Percentiles rank a stretch among this genome's conserved stretches.
Evolutionary conservation across 768 basidiomycete genomes (phyloP).

Genomic region (Lentinula boryana): DNA sequence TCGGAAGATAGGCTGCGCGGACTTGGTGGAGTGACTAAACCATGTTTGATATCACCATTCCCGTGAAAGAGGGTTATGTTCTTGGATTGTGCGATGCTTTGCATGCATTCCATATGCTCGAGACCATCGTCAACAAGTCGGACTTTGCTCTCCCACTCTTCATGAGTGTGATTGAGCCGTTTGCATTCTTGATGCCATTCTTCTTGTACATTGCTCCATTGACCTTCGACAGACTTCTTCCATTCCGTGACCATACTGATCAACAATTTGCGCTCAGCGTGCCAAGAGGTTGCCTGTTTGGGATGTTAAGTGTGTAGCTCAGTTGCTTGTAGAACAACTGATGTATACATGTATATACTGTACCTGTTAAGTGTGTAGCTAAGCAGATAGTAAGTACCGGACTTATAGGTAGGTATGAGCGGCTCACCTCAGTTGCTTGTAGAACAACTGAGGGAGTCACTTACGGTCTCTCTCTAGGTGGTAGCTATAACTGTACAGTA

Average conservation of each 20-base stretch:
- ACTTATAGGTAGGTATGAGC: too few relatives aligned
- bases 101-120: conserved; percentile 35
- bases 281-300: not conserved
- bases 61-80: conserved; percentile 11
- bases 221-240: conserved; percentile 74
- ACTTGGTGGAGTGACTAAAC: conserved; percentile 71
- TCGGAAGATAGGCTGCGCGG: conserved; percentile 68
- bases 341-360: too few relatives aligned
- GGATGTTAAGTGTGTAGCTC: too few relatives aligned
- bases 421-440: too few relatives aligned
- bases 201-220: conserved; percentile 72
- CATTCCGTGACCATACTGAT: conserved; percentile 58
- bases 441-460: too few relatives aligned
- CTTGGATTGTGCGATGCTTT: conserved; percentile 23
- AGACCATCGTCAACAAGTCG: conserved; percentile 47
- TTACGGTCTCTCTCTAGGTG: too few relatives aligned
- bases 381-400: too few relatives aligned
- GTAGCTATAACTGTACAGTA: too few relatives aligned
- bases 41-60: conserved; percentile 18
- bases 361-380: too few relatives aligned
- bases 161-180: conserved; percentile 61
- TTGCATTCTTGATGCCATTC: conserved; percentile 82
- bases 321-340: too few relatives aligned
- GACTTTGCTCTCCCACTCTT: conserved; percentile 74
- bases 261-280: conserved; percentile 40